These are phyloP conservation scores for Fusarium sterilihyphosum DNA, from an alignment of 2,329 filamentous ascomycete species.

Conservation along the genomic window DNA sequence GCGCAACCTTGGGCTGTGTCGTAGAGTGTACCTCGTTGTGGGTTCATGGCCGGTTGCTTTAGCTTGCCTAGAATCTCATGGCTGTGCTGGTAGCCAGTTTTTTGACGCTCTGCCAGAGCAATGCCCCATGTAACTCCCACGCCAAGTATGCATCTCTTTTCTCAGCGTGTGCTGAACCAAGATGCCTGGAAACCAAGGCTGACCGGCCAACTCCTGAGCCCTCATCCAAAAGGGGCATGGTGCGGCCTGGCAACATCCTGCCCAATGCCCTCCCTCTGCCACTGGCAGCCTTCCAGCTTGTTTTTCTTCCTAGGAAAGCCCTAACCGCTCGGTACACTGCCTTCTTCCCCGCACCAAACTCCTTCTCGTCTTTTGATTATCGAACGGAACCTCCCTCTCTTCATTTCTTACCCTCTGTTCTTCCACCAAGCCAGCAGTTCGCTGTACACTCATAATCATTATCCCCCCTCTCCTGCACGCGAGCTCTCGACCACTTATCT, in stretches of 20 bases:
- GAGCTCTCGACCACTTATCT: rapidly evolving
- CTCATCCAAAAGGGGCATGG: neutral
- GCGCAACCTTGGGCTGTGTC: neutral
- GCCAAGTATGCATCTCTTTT: neutral
- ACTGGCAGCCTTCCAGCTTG: neutral
- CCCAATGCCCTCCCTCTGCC: neutral
- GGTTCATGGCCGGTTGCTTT: too few relatives aligned
- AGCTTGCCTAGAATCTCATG: neutral
- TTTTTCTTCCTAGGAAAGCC: neutral
- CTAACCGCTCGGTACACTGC: neutral
- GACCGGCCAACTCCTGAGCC: neutral
- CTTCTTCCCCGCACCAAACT: neutral
- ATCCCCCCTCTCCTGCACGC: neutral
- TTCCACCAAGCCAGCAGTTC: neutral
- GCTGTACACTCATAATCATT: neutral
- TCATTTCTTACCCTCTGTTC: neutral
- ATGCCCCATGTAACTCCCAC: neutral
- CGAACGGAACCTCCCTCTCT: neutral
- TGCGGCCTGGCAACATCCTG: neutral
- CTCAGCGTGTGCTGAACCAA: neutral
- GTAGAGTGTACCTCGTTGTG: neutral
- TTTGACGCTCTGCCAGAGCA: neutral
- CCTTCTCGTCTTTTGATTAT: neutral
- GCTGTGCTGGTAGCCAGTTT: neutral
- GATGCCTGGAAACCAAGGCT: neutral